Evolutionary conservation across 306 rosid species (phyloP), one percentile per base, ranked within the genome.

Genomic region (Abrus pulchellus): DNA sequence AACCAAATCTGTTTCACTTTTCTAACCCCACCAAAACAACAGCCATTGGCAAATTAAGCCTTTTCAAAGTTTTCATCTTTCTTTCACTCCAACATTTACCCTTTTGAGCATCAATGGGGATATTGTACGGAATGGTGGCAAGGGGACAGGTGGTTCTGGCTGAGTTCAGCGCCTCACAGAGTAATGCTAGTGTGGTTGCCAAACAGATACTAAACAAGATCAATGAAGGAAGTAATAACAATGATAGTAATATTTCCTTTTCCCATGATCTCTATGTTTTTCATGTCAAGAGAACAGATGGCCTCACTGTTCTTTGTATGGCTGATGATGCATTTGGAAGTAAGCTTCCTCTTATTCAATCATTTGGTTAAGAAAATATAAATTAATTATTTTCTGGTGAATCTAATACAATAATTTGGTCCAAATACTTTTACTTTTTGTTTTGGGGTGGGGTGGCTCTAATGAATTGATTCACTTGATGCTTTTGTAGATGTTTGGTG

Each of bases 241-340:
- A 80, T 20, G 89, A 88, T 59, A 84, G 85, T 86, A 90, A 80
- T 34, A 75, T 86, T 13, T 88, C 89, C 0, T 90, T 74, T 64
- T 86, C 90, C 5, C 92, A 90, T 9, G 94, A 88, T 80, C 90
- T 86, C 20, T 90, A 80, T 56, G 72, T 90, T 75, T 88, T 90
- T 75, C 94, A 90, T 68, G 86, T 88, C 64, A 90, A 84, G 73
- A 82, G 48, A 28, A 83, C 84, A 41, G 91, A 90, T 68, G 90
- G 89, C 82, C 89, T 90, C 68, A 84, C 88, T 7, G 83, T 86
- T 80, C 91, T 90, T 80, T 90, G 91, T 40, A 88, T 90, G 91
- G 89, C 91, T 9, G 90, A 86, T 32, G 89, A 90, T n/a, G 80
- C 89, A 1, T 70, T 85, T 27, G 91, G 87, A 86, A 85, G 94